Base-by-base conservation (phyloP, 169 alveolate genomes). In the Plasmodium billcollinsi region DNA sequence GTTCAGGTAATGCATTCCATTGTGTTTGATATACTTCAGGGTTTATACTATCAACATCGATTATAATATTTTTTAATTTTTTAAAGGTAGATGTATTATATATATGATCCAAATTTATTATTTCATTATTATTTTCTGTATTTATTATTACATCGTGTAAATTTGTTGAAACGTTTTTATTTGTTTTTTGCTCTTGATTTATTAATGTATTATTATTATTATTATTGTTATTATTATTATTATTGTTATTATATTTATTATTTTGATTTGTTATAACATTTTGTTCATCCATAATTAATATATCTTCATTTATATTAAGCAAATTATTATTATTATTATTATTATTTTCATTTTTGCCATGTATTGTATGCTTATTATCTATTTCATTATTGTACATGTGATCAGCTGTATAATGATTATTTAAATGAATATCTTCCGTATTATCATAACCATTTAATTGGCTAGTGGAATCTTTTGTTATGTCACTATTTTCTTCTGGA, bases 21-120 rank as follows among this genome's bases (percentile, higher is more conserved):
- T 86, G 86, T 65, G 71, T 88, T 86, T 86, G 92, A 66, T 86
- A 86, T 15, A 20, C 11, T 49, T 86, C 92, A 47, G 92, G 92
- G 63, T 24, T 86, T 72, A 86, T 72, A 86, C 47, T 71, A 47
- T 72, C 88, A 20, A 88, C 76, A 72, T 86, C 61, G 9, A 86
- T 72, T 86, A 86, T 45, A 43, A 86, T 86, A 26, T 86, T 88
- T 62, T 72, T 62, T 66, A 86, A 14, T 62, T 86, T 86, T 72
- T 86, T 52, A 65, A 86, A 59, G 21, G 59, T 72, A 21, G n/a
- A 49, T 7, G 83, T 33, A 67, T 83, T 70, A 0, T 15, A 8
- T 39, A 73, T 1, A 45, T 67, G 61, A 8, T 24, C 15, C 29
- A 33, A 5, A 50, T 76, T n/a, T 39, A 39, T 33, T 33, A 33